phyloP scores from a whole-genome alignment of 441 rosid species.

The Gossypium schwendimanii region DNA sequence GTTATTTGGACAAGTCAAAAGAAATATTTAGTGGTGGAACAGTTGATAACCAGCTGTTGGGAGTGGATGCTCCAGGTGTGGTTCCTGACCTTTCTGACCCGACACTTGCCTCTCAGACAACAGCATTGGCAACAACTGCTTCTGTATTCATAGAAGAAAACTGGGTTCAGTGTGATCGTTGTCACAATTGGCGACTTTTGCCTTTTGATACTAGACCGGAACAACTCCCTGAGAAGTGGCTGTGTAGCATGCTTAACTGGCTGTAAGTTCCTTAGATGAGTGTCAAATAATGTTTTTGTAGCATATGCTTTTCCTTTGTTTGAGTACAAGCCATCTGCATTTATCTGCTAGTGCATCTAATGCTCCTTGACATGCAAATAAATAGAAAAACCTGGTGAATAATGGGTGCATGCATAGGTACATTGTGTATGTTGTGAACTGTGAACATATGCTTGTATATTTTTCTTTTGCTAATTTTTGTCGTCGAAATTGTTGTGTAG shows the following conservation, averaged over 20 bases:
- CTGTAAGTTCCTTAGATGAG: conserved; percentile 48
- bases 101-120: conserved; percentile 26
- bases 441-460: conserved; percentile 7
- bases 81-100: conserved; percentile 21
- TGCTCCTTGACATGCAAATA: background rate
- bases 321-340: background rate
- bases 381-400: background rate
- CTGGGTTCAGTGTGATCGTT: conserved; percentile 66
- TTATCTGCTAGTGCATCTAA: background rate
- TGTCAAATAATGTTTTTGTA: background rate
- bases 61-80: conserved; percentile 22
- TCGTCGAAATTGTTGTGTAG: conserved; percentile 35
- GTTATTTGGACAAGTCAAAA: conserved; percentile 22
- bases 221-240: conserved; percentile 64
- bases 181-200: conserved; percentile 68
- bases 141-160: conserved; percentile 27
- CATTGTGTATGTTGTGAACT: conserved; percentile 2
- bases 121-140: conserved; percentile 23
- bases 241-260: conserved; percentile 75
- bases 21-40: conserved; percentile 25
- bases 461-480: conserved; percentile 20
- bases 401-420: conserved; percentile 4
- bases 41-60: conserved; percentile 22
- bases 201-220: conserved; percentile 43
- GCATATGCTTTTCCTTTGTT: conserved; percentile 5